These are phyloP conservation scores for Cercospora sojina DNA, from an alignment of 2,329 filamentous ascomycete species.

Conservation along the genomic window DNA sequence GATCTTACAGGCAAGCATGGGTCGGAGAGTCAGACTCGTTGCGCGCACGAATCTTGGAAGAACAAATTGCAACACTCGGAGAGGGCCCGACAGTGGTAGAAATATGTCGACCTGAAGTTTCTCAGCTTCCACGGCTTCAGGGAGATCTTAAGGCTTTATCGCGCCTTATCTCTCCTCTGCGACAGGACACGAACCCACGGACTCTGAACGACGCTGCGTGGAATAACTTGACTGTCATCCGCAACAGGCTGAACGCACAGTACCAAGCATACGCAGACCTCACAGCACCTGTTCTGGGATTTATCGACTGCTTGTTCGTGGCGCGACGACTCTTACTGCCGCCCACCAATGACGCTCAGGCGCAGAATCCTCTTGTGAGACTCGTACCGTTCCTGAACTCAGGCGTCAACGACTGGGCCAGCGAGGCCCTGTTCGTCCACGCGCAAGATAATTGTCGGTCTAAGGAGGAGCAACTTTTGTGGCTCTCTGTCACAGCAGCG, in stretches of 20 bases:
- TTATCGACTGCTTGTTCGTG: constrained; percentile 68
- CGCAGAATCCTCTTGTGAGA: neutral
- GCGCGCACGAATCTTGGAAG: constrained; percentile 62
- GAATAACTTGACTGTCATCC: constrained; percentile 56
- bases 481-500: constrained; percentile 27
- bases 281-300: constrained; percentile 71
- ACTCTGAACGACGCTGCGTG: constrained; percentile 18
- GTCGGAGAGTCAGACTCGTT: constrained; percentile 68
- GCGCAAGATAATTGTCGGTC: constrained; percentile 18
- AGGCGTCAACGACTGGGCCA: constrained; percentile 23
- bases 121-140: constrained; percentile 70
- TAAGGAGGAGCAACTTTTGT: constrained; percentile 28
- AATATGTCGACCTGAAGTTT: constrained; percentile 69
- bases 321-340: constrained; percentile 25
- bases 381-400: constrained; percentile 31
- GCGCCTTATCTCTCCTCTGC: constrained; percentile 26
- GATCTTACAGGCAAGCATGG: constrained; percentile 64
- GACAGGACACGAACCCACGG: neutral
- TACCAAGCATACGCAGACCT: constrained; percentile 85
- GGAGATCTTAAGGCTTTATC: constrained; percentile 63
- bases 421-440: constrained; percentile 28
- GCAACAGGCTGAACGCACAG: constrained; percentile 64
- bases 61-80: constrained; percentile 64
- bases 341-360: neutral
- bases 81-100: constrained; percentile 63